Evolutionary conservation across 169 alveolate species (phyloP).

Genomic region (Neospora caninum): DNA sequence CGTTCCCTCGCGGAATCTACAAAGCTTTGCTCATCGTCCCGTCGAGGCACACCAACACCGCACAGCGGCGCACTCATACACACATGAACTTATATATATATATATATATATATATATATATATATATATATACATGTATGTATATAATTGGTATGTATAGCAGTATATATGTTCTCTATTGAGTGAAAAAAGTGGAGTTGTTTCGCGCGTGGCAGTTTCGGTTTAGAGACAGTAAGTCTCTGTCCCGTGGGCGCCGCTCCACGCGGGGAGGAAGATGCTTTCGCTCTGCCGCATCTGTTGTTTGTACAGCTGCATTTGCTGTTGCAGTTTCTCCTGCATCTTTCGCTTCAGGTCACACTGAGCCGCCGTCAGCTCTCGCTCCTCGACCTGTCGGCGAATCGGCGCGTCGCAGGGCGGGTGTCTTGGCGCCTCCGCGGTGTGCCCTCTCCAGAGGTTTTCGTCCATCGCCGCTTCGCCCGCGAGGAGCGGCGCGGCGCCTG

Average conservation of each 20-base stretch:
- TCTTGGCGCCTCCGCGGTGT: neutral
- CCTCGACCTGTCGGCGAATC: neutral
- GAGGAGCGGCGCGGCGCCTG: too few relatives aligned
- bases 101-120: neutral
- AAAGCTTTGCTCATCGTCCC: too few relatives aligned
- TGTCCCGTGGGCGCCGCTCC: too few relatives aligned
- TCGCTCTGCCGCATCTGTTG: conserved; percentile 3
- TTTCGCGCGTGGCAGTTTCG: too few relatives aligned
- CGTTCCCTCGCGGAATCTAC: too few relatives aligned
- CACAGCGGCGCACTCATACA: neutral
- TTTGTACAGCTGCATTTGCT: conserved; percentile 24
- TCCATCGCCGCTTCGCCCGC: neutral
- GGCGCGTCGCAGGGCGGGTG: neutral
- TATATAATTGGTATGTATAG: neutral
- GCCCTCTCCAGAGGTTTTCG: neutral
- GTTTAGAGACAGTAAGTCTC: too few relatives aligned
- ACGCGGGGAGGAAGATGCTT: neutral
- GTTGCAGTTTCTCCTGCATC: conserved; percentile 15
- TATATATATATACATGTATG: neutral
- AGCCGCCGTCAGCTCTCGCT: neutral
- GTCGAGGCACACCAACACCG: too few relatives aligned
- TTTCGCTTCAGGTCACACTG: neutral
- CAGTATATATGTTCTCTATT: too few relatives aligned
- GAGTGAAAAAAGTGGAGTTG: too few relatives aligned
- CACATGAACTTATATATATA: neutral